Evolutionary conservation across 2,329 filamentous ascomycete species (phyloP), one percentile per base, ranked within the genome.

Genomic region (Biscogniauxia mediterranea): DNA sequence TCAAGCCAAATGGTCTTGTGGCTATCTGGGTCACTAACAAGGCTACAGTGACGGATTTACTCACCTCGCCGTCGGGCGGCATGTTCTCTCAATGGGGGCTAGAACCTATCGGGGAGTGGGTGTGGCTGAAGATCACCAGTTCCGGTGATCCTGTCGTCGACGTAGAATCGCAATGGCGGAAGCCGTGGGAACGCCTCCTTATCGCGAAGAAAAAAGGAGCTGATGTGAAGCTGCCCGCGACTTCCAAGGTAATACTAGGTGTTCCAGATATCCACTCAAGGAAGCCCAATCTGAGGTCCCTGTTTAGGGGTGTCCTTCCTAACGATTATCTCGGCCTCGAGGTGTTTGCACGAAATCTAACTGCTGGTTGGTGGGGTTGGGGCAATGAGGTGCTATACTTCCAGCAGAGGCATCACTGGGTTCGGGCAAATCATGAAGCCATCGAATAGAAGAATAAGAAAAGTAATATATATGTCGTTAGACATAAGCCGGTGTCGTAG

Each of bases 11-110:
- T 26, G 86, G 85, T 15, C 74, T 91, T 0, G 83, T 93, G 0
- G 90, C 84, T 19, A 76, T 94, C 20, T 94, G 91, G 91, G 81
- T 93, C 59, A 94, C 91, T 55, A 94, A 94, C 75, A 91, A 88
- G 64, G 75, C 82, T 1, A 79, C 85, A 21, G 79, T 86, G 2
- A 75, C 84, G 21, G 81, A 85, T 5, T 75, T 92, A 13, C 72
- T 87, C 57, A 79, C 76, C 0, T 78, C 79, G 0, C 78, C 80
- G 0, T 73, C 77, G 1, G 87, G 87, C 1, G 88, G 88, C 1
- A 65, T 93, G 1, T 89, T 93, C 65, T 80, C 83, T 6, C 74
- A 79, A 38, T 92, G 89, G 89, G 88, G 85, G 23, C 76, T 94
- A 0, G 81, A 87, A 56, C 71, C 85, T 11, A 79, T 85, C 0